Percentiles rank a stretch among this genome's conserved stretches.
Conservation (phyloP, 192 early-diverging fungal species). For the Jimgerdemannia lactiflua region DNA sequence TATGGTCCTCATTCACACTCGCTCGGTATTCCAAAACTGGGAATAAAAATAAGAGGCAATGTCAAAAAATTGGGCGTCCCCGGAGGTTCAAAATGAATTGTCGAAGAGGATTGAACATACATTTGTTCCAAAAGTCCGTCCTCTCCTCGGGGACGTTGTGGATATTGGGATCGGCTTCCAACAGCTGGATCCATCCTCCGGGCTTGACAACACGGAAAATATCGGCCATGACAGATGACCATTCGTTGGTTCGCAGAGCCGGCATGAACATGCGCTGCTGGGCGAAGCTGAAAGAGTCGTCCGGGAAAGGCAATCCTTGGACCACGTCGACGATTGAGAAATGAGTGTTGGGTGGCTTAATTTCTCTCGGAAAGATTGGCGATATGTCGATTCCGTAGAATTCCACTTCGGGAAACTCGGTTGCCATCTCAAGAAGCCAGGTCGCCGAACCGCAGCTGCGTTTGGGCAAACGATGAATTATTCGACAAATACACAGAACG, state of each 20-base stretch:
- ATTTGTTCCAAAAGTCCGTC: not conserved
- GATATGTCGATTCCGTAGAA: constrained; percentile 23
- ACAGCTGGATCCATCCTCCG: constrained; percentile 36
- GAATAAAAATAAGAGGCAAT: not conserved
- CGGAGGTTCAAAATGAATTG: not conserved
- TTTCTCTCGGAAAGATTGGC: constrained; percentile 9
- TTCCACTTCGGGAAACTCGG: constrained; percentile 7
- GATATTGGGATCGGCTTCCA: constrained; percentile 12
- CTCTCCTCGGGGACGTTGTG: not conserved
- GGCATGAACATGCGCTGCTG: constrained; percentile 21
- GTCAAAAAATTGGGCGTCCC: not conserved
- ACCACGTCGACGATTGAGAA: constrained; percentile 20
- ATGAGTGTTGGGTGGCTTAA: constrained; percentile 12
- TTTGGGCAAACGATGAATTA: not conserved
- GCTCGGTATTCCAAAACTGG: not conserved
- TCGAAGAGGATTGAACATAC: not conserved
- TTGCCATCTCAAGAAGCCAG: constrained; percentile 3
- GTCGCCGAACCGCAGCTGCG: not conserved
- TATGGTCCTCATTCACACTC: not conserved
- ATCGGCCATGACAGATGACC: not conserved
- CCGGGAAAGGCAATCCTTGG: constrained; percentile 19
- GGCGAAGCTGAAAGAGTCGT: constrained; percentile 22
- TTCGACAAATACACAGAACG: not conserved
- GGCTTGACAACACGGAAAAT: constrained; percentile 29
- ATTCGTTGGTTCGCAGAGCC: constrained; percentile 5